A percentile compares a stretch with the other conserved stretches of the same genome.
These are phyloP conservation scores for Seiridium cupressi DNA, from an alignment of 2,329 filamentous ascomycete genomes.

Conservation along the genomic window DNA sequence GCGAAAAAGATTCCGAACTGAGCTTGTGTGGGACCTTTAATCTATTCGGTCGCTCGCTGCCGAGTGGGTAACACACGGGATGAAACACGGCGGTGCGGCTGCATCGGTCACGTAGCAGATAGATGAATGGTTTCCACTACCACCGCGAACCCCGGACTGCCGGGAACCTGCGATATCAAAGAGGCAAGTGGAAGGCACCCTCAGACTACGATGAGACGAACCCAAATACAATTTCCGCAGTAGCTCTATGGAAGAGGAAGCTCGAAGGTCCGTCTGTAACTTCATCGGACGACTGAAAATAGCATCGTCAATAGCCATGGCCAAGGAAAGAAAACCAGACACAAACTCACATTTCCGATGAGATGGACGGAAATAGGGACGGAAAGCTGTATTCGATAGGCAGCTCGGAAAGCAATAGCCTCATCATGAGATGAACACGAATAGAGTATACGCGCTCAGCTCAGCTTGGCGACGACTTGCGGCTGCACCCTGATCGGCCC, in stretches of 20 bases:
- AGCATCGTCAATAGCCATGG: background rate
- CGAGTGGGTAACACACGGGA: background rate
- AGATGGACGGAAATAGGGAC: background rate
- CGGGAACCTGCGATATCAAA: background rate
- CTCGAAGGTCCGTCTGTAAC: background rate
- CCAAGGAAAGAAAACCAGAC: too few species aligned
- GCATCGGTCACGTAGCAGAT: background rate
- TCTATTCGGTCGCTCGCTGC: background rate
- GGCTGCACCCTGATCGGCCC: too few species aligned
- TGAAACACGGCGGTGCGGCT: background rate
- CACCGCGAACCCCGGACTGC: background rate
- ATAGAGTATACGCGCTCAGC: too few species aligned
- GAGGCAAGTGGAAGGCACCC: background rate
- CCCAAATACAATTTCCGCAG: background rate
- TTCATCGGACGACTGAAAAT: background rate
- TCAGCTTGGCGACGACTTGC: too few species aligned
- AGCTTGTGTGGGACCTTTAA: background rate
- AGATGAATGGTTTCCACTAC: background rate
- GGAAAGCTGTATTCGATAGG: too few species aligned
- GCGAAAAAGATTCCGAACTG: background rate
- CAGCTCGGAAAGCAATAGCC: too few species aligned
- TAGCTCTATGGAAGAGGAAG: background rate
- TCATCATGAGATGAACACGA: too few species aligned
- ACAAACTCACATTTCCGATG: background rate
- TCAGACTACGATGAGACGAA: background rate